Evolutionary conservation across 2,329 filamentous ascomycete genomes (phyloP).

Genomic region (Aspergillus pseudotamarii): DNA sequence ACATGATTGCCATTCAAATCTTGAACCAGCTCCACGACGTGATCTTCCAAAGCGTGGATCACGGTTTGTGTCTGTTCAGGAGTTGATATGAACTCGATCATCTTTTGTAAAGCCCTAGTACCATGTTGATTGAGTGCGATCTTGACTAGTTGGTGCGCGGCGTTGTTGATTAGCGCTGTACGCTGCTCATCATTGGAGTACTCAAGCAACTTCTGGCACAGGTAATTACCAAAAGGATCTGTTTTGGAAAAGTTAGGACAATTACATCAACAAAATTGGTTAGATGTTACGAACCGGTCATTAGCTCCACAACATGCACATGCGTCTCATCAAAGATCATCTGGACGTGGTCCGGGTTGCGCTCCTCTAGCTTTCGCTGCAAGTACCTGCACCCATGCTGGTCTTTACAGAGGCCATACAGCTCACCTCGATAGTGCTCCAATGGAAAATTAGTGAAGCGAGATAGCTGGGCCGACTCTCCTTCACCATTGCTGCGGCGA

Average conservation of each 20-base stretch:
- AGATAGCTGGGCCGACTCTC: slow-evolving; percentile 63
- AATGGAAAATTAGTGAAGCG: slow-evolving; percentile 83
- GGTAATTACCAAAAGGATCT: slow-evolving; percentile 98
- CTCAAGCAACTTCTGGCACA: slow-evolving; percentile 97
- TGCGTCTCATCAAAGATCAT: slow-evolving; percentile 95
- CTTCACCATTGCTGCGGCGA: slow-evolving; percentile 48
- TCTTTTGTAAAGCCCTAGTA: slow-evolving; percentile 95
- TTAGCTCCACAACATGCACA: slow-evolving; percentile 90
- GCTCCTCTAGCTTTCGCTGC: slow-evolving; percentile 95
- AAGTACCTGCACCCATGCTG: slow-evolving; percentile 96
- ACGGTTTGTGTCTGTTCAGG: slow-evolving; percentile 83
- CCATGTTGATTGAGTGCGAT: slow-evolving; percentile 98
- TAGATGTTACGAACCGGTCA: slow-evolving; percentile 65
- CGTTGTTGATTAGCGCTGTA: slow-evolving; percentile 87
- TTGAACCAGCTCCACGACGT: slow-evolving; percentile 93
- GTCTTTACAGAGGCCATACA: slow-evolving; percentile 93
- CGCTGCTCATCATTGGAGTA: slow-evolving; percentile 94
- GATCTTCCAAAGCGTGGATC: slow-evolving; percentile 77
- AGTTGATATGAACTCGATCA: slow-evolving; percentile 96
- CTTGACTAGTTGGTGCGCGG: slow-evolving; percentile 81
- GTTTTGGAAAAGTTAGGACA: slow-evolving; percentile 25
- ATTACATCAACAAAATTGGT: background rate
- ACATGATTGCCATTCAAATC: slow-evolving; percentile 98
- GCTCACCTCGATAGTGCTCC: slow-evolving; percentile 77
- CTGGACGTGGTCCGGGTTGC: slow-evolving; percentile 78